A percentile compares a stretch with the other conserved stretches of the same genome.
Conservation (phyloP, 768 basidiomycete species). For the Clitopilus passeckerianus region DNA sequence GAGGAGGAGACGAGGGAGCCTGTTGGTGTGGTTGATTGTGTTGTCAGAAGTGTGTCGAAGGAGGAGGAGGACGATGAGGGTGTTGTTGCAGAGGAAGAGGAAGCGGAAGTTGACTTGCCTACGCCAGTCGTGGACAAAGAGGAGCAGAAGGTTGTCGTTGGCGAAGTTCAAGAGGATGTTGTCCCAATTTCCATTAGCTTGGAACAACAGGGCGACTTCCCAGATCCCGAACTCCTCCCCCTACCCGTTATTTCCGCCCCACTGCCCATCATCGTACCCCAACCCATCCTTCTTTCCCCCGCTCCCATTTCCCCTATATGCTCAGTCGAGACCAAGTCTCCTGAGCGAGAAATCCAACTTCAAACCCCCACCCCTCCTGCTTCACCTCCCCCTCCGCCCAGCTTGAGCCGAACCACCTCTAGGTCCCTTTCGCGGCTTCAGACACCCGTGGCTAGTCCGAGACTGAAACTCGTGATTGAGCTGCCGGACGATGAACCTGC, state of each 20-base stretch:
- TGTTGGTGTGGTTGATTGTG: conserved; percentile 12
- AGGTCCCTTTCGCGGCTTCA: background rate
- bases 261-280: conserved; percentile 25
- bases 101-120: background rate
- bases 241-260: conserved; percentile 20
- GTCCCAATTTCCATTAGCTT: background rate
- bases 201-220: conserved; percentile 10
- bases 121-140: background rate
- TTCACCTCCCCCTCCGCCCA: conserved; percentile 24
- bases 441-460: background rate
- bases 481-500: background rate
- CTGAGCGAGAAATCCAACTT: conserved; percentile 4
- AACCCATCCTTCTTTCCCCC: conserved; percentile 40
- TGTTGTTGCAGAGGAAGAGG: background rate
- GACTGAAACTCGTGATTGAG: background rate
- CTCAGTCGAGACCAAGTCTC: background rate
- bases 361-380: conserved; percentile 42
- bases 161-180: background rate
- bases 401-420: background rate
- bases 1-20: conserved; percentile 6
- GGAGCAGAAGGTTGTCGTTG: background rate
- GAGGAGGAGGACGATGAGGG: conserved; percentile 1
- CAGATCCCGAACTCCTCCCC: conserved; percentile 40
- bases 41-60: conserved; percentile 11
- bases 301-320: background rate